A percentile compares a stretch with the other conserved stretches of the same genome.
phyloP scores from a whole-genome alignment of 179 eudicot species.

The Pouteria campechiana region DNA sequence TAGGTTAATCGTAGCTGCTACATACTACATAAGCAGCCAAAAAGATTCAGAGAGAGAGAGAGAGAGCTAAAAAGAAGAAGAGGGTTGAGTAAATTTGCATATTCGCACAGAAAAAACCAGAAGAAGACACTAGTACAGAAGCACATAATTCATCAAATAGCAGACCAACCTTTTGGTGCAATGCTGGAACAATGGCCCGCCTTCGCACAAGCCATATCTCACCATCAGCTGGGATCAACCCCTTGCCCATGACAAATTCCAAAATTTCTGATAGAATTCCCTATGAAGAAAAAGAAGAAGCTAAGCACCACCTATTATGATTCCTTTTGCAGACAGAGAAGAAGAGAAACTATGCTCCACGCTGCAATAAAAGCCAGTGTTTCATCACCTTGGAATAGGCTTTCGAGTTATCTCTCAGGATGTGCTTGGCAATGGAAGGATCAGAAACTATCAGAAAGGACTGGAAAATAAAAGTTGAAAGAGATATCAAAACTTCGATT shows the following conservation, averaged over 20 bases:
- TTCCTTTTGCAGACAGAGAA: background rate
- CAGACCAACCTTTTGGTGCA: slow-evolving; percentile 71
- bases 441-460: slow-evolving; percentile 93
- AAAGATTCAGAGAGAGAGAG: background rate
- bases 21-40: slow-evolving; percentile 40
- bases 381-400: slow-evolving; percentile 76
- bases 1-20: slow-evolving; percentile 78
- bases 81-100: background rate
- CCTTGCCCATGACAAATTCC: slow-evolving; percentile 98
- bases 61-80: background rate
- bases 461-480: slow-evolving; percentile 58
- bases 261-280: slow-evolving; percentile 91
- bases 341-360: too few relatives aligned
- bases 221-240: slow-evolving; percentile 98
- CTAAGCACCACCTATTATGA: too few relatives aligned
- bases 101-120: too few relatives aligned
- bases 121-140: too few relatives aligned
- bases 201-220: slow-evolving; percentile 93
- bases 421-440: slow-evolving; percentile 81
- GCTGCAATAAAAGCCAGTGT: too few relatives aligned
- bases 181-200: slow-evolving; percentile 93
- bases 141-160: background rate
- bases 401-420: slow-evolving; percentile 80
- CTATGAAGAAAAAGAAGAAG: slow-evolving; percentile 17
- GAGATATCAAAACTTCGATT: too few relatives aligned